Evolutionary conservation across 129 eudicot genomes (phyloP).

Genomic region (Silybum marianum): DNA sequence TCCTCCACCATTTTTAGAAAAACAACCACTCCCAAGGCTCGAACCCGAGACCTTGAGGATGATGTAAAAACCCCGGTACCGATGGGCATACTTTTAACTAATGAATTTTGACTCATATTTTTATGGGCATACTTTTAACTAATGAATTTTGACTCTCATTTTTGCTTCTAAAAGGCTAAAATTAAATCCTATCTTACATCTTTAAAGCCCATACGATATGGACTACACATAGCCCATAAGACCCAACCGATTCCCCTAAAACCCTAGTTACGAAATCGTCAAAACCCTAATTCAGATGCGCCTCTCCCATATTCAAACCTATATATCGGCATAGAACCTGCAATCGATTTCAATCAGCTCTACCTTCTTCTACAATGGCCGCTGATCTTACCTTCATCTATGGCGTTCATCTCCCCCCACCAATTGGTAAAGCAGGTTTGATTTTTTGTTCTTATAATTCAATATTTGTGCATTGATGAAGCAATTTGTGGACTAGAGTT

Average conservation of each 20-base stretch:
- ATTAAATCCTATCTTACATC: too few relatives aligned
- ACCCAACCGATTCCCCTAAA: background rate
- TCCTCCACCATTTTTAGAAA: too few relatives aligned
- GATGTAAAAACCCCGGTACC: too few relatives aligned
- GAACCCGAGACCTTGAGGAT: too few relatives aligned
- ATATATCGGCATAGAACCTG: background rate
- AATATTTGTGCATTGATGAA: slow-evolving; percentile 47
- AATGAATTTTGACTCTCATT: too few relatives aligned
- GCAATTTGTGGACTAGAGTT: slow-evolving; percentile 77
- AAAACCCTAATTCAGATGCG: background rate
- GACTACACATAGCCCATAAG: background rate
- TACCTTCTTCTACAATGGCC: background rate
- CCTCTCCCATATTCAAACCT: background rate
- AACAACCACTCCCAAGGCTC: too few relatives aligned
- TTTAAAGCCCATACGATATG: background rate
- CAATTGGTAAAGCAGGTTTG: background rate
- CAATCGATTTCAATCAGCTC: background rate
- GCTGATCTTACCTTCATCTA: background rate
- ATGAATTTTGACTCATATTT: too few relatives aligned
- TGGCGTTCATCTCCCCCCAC: background rate
- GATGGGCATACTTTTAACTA: too few relatives aligned
- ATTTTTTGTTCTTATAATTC: background rate
- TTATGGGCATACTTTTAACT: too few relatives aligned
- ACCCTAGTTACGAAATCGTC: background rate
- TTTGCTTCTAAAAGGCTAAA: too few relatives aligned